Conservation (phyloP, 2,329 filamentous ascomycete genomes). For the Curvularia verruculosa region DNA sequence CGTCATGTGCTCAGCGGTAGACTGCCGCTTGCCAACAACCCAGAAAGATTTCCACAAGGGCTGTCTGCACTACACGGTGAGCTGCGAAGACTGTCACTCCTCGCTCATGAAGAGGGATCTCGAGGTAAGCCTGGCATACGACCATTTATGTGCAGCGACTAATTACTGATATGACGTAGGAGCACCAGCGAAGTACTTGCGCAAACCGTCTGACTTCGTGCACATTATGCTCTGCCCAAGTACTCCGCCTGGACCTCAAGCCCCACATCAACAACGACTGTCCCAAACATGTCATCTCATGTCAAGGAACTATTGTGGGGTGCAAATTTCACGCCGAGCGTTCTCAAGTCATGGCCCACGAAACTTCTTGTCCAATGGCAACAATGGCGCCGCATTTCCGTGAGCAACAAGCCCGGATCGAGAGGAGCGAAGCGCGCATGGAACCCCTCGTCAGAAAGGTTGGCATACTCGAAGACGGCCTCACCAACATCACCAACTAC, state of each 20-base stretch:
- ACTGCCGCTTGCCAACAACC: constrained; percentile 59
- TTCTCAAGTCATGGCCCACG: constrained; percentile 49
- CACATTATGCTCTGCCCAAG: constrained; percentile 49
- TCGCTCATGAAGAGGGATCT: constrained; percentile 62
- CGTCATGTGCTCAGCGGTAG: constrained; percentile 58
- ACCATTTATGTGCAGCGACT: constrained; percentile 31
- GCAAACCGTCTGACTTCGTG: constrained; percentile 56
- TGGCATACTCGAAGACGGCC: constrained; percentile 53
- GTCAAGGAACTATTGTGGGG: constrained; percentile 53
- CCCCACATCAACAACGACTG: constrained; percentile 52
- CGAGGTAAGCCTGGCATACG: constrained; percentile 46
- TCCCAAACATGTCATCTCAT: constrained; percentile 51
- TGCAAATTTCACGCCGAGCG: constrained; percentile 52
- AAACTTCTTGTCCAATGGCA: constrained; percentile 53
- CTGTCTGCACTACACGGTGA: constrained; percentile 61
- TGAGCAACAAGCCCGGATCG: constrained; percentile 52
- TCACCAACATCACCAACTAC: constrained; percentile 52
- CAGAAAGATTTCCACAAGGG: constrained; percentile 61
- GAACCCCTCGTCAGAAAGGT: constrained; percentile 53
- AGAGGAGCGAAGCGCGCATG: constrained; percentile 53
- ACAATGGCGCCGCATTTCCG: constrained; percentile 54
- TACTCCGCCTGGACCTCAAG: constrained; percentile 52
- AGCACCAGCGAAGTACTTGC: constrained; percentile 57
- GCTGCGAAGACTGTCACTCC: constrained; percentile 60
- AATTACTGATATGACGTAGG: constrained; percentile 41